These are phyloP conservation scores for Hordeum pubiflorum DNA, from an alignment of 202 grass and related monocot genomes.

Conservation along the genomic window DNA sequence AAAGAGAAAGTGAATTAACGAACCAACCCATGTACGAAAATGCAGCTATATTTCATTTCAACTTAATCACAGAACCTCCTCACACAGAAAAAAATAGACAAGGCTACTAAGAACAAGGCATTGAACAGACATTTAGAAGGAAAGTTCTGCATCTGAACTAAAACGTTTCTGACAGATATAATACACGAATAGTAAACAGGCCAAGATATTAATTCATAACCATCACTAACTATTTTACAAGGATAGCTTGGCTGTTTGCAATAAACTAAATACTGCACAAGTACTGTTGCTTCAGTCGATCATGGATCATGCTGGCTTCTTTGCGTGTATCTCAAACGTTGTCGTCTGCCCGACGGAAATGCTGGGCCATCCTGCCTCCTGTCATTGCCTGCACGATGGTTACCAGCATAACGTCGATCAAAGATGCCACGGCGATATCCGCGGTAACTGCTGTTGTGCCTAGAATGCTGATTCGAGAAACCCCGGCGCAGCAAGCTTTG, in stretches of 20 bases:
- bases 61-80: not conserved
- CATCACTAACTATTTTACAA: slow-evolving; percentile 27
- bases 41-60: not conserved
- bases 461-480: not conserved
- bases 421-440: not conserved
- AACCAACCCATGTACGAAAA: not conserved
- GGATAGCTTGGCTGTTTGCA: slow-evolving; percentile 12
- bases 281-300: not conserved
- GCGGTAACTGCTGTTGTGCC: not conserved
- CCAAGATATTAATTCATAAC: not conserved
- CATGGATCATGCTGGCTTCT: slow-evolving; percentile 17
- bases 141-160: not conserved
- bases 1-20: not conserved
- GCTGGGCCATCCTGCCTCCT: slow-evolving; percentile 24
- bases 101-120: not conserved
- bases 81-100: not conserved
- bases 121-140: not conserved
- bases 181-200: not conserved
- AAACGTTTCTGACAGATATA: not conserved
- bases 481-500: not conserved
- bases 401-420: not conserved
- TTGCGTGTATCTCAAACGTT: slow-evolving; percentile 17
- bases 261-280: slow-evolving; percentile 17
- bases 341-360: not conserved
- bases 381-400: not conserved